Evolutionary conservation across 176 grass and related monocot species (phyloP).

Genomic region (Oryza coarctata): DNA sequence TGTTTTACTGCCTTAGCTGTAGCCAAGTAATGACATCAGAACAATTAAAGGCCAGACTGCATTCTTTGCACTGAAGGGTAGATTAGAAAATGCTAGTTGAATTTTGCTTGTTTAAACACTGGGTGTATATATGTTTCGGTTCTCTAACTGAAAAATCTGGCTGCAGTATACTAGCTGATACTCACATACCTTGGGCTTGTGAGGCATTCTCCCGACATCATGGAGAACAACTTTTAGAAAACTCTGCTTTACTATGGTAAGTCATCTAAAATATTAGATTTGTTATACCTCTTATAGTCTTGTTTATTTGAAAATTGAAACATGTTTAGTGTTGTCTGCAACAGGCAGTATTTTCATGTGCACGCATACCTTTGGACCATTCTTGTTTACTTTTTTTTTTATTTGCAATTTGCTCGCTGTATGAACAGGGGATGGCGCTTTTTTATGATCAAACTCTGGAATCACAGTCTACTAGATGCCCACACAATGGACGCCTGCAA

Average conservation of each 20-base stretch:
- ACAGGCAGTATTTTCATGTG: not conserved
- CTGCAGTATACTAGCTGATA: constrained; percentile 68
- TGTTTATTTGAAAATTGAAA: not conserved
- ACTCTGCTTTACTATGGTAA: constrained; percentile 58
- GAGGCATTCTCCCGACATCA: constrained; percentile 72
- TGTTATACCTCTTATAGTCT: not conserved
- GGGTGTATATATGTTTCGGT: not conserved
- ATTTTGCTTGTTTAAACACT: constrained; percentile 4
- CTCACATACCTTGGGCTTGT: constrained; percentile 74
- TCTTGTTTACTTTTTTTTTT: not conserved
- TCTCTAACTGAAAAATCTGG: constrained; percentile 11
- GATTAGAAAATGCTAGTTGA: not conserved
- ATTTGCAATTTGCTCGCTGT: not conserved
- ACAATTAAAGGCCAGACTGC: not conserved
- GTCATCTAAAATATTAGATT: not conserved
- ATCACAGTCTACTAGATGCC: constrained; percentile 76
- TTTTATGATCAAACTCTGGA: constrained; percentile 89
- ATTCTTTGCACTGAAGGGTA: constrained; percentile 1
- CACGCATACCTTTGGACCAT: not conserved
- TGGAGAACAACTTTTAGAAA: constrained; percentile 45
- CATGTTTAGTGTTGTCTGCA: not conserved
- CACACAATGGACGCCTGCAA: constrained; percentile 70
- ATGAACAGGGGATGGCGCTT: constrained; percentile 67
- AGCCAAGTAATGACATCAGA: not conserved
- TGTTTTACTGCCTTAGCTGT: not conserved